Percentiles rank a stretch among this genome's conserved stretches.
Conservation (phyloP, 1,284 basidiomycete genomes). For the Xanthoconium separans region DNA sequence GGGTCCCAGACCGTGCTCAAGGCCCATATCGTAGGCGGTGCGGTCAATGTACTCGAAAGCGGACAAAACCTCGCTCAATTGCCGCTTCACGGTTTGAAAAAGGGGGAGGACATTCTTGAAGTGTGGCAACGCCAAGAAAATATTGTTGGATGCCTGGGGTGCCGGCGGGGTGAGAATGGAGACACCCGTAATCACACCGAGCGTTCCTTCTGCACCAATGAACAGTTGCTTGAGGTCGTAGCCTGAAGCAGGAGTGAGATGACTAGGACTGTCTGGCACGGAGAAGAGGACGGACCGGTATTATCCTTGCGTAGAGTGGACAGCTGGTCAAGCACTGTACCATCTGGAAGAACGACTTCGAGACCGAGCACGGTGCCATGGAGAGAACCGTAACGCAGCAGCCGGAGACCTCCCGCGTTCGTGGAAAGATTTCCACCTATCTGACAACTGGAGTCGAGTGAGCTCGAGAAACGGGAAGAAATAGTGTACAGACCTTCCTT, state of each 20-base stretch:
- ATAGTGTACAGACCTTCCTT: constrained; percentile 72
- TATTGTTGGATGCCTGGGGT: constrained; percentile 79
- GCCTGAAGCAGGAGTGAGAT: constrained; percentile 50
- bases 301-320: constrained; percentile 94
- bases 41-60: constrained; percentile 98
- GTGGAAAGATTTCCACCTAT: constrained; percentile 98
- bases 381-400: constrained; percentile 93
- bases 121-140: constrained; percentile 72
- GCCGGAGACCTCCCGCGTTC: constrained; percentile 93
- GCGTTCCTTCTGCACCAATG: constrained; percentile 95
- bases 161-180: constrained; percentile 94
- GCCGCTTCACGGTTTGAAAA: constrained; percentile 65
- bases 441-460: constrained; percentile 70
- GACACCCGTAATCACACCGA: constrained; percentile 94
- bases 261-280: neutral
- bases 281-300: constrained; percentile 62
- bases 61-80: constrained; percentile 94
- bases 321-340: constrained; percentile 88
- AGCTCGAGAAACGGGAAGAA: neutral
- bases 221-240: constrained; percentile 99
- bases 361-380: constrained; percentile 97
- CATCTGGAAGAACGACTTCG: constrained; percentile 95
- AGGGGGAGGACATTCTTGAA: constrained; percentile 76
- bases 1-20: constrained; percentile 72
- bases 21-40: constrained; percentile 82